Conservation (phyloP, 2,329 filamentous ascomycete genomes). For the Lasiodiplodia sp. region DNA sequence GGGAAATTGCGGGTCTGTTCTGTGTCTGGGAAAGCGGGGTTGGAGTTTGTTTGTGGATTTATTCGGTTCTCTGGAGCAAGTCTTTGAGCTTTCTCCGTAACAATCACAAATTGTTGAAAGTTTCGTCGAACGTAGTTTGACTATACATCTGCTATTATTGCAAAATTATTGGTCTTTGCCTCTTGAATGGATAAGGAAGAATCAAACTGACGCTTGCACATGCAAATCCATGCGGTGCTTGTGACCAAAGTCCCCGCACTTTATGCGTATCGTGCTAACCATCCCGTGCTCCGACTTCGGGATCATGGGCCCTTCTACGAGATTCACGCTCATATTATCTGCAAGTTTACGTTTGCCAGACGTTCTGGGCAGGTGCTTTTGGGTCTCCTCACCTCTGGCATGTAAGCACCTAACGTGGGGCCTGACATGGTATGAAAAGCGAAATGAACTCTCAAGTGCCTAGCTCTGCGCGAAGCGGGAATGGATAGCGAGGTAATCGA, state of each 20-base stretch:
- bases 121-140: not conserved
- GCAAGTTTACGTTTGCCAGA: too few species aligned
- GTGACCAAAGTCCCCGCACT: not conserved
- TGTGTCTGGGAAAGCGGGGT: slow-evolving; percentile 15
- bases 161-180: not conserved
- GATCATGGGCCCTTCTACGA: not conserved
- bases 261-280: not conserved
- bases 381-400: not conserved
- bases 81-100: not conserved
- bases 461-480: not conserved
- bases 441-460: not conserved
- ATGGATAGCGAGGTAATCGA: not conserved
- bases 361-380: too few species aligned
- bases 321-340: too few species aligned
- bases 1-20: slow-evolving; percentile 14
- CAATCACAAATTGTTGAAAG: not conserved
- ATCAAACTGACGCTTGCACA: not conserved
- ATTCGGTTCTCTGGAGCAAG: not conserved
- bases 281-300: not conserved
- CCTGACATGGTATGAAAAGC: not conserved
- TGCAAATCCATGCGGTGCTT: not conserved
- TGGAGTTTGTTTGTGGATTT: slow-evolving; percentile 1
- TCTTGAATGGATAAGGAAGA: not conserved
- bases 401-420: not conserved
- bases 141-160: not conserved